Conservation (phyloP, 441 rosid species). For the Pelargonium myrrhifolium region DNA sequence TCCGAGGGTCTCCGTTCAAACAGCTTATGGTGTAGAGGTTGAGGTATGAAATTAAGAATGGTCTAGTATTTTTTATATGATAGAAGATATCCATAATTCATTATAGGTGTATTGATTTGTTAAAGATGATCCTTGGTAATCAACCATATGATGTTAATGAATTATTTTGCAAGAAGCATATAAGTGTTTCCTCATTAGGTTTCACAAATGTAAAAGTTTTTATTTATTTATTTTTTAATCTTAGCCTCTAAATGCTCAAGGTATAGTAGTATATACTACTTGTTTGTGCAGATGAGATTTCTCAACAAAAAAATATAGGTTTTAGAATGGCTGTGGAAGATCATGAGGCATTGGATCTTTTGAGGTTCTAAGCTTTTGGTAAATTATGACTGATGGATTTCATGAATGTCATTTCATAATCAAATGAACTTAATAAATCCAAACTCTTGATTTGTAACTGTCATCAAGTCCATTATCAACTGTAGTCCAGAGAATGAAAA, state of each 20-base stretch:
- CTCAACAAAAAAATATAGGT: neutral
- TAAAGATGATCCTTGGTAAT: neutral
- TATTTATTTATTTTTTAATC: neutral
- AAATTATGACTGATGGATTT: too few species aligned
- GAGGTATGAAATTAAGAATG: slow-evolving; percentile 50
- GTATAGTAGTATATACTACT: neutral
- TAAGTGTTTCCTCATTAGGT: neutral
- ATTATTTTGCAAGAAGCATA: neutral
- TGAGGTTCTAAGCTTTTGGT: too few species aligned
- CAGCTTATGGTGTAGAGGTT: slow-evolving; percentile 94
- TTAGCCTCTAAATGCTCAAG: neutral
- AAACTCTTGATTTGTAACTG: neutral
- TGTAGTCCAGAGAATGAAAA: neutral
- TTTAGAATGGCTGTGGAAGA: neutral
- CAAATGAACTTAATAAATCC: neutral
- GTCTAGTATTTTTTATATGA: neutral
- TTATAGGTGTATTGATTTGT: neutral
- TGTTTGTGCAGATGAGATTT: neutral
- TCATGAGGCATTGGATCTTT: too few species aligned
- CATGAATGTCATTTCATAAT: too few species aligned
- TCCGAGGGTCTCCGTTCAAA: slow-evolving; percentile 86
- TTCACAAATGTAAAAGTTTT: neutral
- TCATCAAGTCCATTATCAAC: neutral
- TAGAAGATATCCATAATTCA: neutral
- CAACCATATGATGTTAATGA: neutral